Base-by-base conservation (phyloP, 2,329 filamentous ascomycete genomes). In the Cordyceps fumosorosea region DNA sequence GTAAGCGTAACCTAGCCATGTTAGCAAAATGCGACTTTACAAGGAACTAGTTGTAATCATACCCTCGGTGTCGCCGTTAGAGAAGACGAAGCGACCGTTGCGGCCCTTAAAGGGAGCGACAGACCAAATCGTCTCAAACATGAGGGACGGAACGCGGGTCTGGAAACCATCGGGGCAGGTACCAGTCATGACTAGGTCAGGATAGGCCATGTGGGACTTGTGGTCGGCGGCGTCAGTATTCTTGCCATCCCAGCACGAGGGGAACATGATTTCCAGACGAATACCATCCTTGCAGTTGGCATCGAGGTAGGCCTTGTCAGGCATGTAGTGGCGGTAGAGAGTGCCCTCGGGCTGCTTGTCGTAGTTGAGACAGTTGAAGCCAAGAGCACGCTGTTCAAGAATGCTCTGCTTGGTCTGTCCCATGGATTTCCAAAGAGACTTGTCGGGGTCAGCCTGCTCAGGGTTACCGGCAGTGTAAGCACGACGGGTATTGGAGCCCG, bases 311-410 rank as follows among this genome's bases (percentile, higher is more conserved):
- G 76, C 75, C 81, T 96, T 96, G 69, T 88, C 83, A 0, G 93
- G 93, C 68, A 97, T 70, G 72, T 84, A 87, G 74, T 96, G 93
- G 66, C 93, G 91, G 74, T 86, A 89, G 42, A 96, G 82, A 16
- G 92, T 89, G 1, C 83, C 81, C 74, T 96, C 92, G 2, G 89
- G 79, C 0, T 74, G 69, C 26, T 75, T 78, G 37, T 68, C 69
- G 72, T 97, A 97, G 83, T 98, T 88, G 64, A 99, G 78, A 76
- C 95, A 98, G 81, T 98, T 98, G 84, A 96, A 96, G 3, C 95
- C 93, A 32, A 97, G 69, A 11, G 93, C 91, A 65, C 93, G 91
- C 78, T 96, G 89, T 56, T 77, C 78, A 44, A 97, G 83, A 58
- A 87, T 84, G 18, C 76, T 74, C 77, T 96, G 92, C 53, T 71